Evolutionary conservation across 208 protist genomes (phyloP), one percentile per base, ranked within the genome.

Genomic region (Acanthamoeba lugdunensis): DNA sequence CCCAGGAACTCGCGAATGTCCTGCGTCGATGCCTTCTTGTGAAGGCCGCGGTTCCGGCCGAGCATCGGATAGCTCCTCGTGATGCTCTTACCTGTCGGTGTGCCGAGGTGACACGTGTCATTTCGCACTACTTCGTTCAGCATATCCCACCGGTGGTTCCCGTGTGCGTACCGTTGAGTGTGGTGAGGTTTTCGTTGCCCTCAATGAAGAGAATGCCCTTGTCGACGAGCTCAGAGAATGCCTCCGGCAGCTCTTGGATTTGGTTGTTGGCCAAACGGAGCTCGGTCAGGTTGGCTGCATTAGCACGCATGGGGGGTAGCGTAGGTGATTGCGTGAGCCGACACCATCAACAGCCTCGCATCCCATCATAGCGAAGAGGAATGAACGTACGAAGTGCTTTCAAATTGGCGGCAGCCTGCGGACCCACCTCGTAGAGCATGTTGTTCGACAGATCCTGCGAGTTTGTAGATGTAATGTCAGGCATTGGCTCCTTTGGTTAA

Each of bases 1-100:
- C 79, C 79, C 25, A 87, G 52, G 79, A 87, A 87, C 50, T 87
- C 79, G n/a, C 79, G 79, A 37, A 87, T 87, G 33, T 87, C 79
- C 52, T 87, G 79, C 25, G 79, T 87, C 45, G 79, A 87, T 13
- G 79, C 79, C 52, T 87, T 87, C 25, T 87, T 87, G 52, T 87
- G 52, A 7, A 87, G 79, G 13, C 50, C 52, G 13, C 79, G 79
- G 28, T 87, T 87, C 1, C 79, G 79, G 0, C 79, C 79, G 7
- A 87, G 79, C 52, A 63, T 87, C 4, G 79, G 50, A 37, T 87
- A 87, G 41, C 52, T 54, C 45, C 50, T 48, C 1, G 41, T 28
- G n/a, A 65, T 87, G 79, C 52, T 50, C 11, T 87, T 87, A 5
- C 45, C 75, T 84, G 75, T 65, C 28, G 58, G 16, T 41, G 37